Evolutionary conservation across 306 rosid genomes (phyloP).

Genomic region (Rubus parviflorus): DNA sequence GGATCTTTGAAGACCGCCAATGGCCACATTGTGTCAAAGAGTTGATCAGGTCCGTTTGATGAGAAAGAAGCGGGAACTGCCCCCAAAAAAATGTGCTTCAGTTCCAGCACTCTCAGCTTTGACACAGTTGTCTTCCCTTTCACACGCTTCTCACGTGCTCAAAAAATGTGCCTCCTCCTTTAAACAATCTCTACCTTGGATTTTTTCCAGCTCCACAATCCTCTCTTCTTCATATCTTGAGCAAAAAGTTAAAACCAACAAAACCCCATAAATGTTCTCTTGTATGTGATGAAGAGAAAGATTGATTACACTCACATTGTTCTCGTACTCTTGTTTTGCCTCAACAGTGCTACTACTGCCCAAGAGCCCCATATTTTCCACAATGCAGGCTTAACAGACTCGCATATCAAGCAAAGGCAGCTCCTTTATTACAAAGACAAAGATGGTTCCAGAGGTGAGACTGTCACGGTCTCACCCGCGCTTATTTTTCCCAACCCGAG

Average conservation of each 20-base stretch:
- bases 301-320: neutral
- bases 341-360: neutral
- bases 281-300: constrained; percentile 18
- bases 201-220: neutral
- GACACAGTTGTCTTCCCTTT: neutral
- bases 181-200: neutral
- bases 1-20: neutral
- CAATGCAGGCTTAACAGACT: constrained; percentile 15
- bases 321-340: constrained; percentile 12
- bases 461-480: constrained; percentile 17
- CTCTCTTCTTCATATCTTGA: neutral
- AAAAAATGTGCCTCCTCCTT: neutral
- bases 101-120: constrained; percentile 10
- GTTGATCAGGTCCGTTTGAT: constrained; percentile 13
- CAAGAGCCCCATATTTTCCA: neutral
- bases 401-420: constrained; percentile 10
- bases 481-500: constrained; percentile 48
- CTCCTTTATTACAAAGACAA: constrained; percentile 8
- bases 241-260: neutral
- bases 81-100: neutral
- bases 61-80: constrained; percentile 11
- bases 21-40: neutral
- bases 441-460: constrained; percentile 14
- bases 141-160: neutral
- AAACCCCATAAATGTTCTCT: constrained; percentile 11